Base-by-base conservation (phyloP, 1,284 basidiomycete species). In the Agroathelia rolfsii region DNA sequence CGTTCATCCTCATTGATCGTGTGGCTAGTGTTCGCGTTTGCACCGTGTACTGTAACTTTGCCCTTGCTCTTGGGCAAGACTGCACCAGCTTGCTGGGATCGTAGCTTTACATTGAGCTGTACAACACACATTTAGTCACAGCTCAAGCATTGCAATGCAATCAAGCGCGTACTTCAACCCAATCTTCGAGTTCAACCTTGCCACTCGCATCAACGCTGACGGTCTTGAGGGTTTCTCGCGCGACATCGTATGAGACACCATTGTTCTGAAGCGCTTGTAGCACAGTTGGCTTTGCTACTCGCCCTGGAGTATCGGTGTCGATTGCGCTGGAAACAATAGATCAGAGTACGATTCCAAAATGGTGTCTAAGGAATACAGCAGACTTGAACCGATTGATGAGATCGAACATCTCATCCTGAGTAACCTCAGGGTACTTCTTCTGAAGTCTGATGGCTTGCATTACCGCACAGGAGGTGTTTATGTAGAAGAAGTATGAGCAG, bases 1-100 rank as follows among this genome's bases (percentile, higher is more conserved):
- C 89, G 73, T 56, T 98, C 94, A 56, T 98, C 94, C 56, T 97
- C 90, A 61, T 97, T 96, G 61, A 99, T 87, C 25, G 94, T 95
- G 64, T 99, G 94, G 59, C 87, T 90, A 38, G 90, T 86, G 56
- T 93, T 97, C 32, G 87, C 87, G 48, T 92, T 96, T 2, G 89
- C 88, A 28, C 94, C 95, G 51, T 90, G 81, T 26, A 98, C 88
- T 2, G 87, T 88, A 37, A 97, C 89, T 51, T 93, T 94, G 24
- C 93, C 93, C 22, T 81, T 81, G 46, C 76, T 81, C 6, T 77
- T 76, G 17, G 76, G 72, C 21, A 88, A 61, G 2, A 76, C 70
- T 11, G 70, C 55, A 14, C 64, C 56, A 13, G 63, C 54, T 19
- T 66, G 50, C 44, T 80, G 64, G 5, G 70, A 62, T 41, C 71